Conservation (phyloP, 169 alveolate genomes). For the Perkinsus olseni region DNA sequence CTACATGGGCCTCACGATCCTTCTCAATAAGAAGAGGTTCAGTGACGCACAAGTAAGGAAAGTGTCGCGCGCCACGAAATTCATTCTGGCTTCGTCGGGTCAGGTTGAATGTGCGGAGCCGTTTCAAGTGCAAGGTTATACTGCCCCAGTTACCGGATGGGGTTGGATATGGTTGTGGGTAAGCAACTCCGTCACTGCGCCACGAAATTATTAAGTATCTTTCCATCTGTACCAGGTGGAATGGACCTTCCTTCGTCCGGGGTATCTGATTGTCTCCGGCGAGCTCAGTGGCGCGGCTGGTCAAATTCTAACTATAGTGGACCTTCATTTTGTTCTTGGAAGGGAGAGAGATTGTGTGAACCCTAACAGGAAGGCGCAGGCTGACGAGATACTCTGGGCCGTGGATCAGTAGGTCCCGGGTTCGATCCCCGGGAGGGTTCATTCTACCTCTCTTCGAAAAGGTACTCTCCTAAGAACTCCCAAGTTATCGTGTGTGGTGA, state of each 20-base stretch:
- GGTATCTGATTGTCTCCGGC: neutral
- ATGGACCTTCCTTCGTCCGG: neutral
- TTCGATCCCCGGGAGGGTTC: neutral
- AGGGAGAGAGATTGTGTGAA: neutral
- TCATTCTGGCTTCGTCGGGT: neutral
- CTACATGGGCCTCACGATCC: neutral
- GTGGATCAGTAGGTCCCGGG: conserved; percentile 1
- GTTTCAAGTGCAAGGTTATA: neutral
- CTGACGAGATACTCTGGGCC: neutral
- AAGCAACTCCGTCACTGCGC: neutral
- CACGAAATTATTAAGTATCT: neutral
- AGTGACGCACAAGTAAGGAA: neutral
- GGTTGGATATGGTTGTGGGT: neutral
- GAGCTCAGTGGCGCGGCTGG: neutral
- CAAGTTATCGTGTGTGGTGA: neutral
- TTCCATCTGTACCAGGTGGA: neutral
- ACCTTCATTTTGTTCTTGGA: neutral
- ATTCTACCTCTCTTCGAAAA: neutral
- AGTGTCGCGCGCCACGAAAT: no score
- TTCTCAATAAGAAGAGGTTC: neutral
- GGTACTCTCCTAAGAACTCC: neutral
- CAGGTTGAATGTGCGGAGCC: neutral
- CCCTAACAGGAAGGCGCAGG: conserved; percentile 1
- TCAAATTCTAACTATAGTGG: neutral
- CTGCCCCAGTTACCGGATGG: neutral